A percentile compares a stretch with the other conserved stretches of the same genome.
These are phyloP conservation scores for Gossypium schwendimanii DNA, from an alignment of 441 rosid genomes.

Conservation along the genomic window DNA sequence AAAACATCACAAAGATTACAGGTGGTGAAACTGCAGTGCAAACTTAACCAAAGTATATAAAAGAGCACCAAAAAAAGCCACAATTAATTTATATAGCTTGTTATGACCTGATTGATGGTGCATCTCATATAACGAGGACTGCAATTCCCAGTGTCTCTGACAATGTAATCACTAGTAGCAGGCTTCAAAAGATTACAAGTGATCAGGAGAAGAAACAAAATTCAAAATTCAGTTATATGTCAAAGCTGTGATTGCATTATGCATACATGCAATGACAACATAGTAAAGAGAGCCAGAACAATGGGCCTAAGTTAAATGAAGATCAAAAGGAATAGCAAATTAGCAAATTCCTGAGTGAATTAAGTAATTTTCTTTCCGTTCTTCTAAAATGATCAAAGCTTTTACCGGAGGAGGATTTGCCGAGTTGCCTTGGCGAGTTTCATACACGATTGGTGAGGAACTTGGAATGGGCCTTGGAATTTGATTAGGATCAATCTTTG, in stretches of 20 bases:
- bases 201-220: slow-evolving; percentile 6
- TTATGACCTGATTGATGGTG: slow-evolving; percentile 48
- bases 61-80: not conserved
- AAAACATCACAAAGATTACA: not conserved
- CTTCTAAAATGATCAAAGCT: not conserved
- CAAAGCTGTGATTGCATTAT: not conserved
- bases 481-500: slow-evolving; percentile 49
- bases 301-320: not conserved
- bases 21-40: not conserved
- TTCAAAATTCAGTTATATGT: not conserved
- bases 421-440: slow-evolving; percentile 49
- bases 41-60: not conserved
- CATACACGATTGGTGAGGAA: slow-evolving; percentile 36
- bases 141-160: slow-evolving; percentile 54
- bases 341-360: not conserved
- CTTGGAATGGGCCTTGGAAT: slow-evolving; percentile 54
- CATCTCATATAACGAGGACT: slow-evolving; percentile 63
- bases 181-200: slow-evolving; percentile 36
- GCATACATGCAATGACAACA: not conserved
- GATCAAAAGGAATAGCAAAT: slow-evolving; percentile 5
- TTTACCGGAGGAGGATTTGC: slow-evolving; percentile 59
- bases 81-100: slow-evolving; percentile 6
- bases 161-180: slow-evolving; percentile 53
- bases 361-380: not conserved
- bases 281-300: not conserved